Conservation (phyloP, 495 filamentous ascomycete species). For the Tuber calosporum region DNA sequence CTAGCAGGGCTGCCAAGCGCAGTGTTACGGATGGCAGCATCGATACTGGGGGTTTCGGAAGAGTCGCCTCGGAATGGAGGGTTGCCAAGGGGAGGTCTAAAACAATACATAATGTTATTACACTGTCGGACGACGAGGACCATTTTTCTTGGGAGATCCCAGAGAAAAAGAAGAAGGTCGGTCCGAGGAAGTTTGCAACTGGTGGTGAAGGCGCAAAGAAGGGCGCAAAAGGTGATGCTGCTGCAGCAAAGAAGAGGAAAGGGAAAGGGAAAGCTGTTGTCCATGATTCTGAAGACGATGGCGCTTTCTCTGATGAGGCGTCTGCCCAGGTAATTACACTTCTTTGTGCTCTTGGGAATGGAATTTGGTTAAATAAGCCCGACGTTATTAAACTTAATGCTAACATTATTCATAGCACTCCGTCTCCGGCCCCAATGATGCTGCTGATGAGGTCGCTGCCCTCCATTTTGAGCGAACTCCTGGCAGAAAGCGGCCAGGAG, state of each 20-base stretch:
- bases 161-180: background rate
- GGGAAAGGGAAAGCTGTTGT: slow-evolving; percentile 2
- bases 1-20: background rate
- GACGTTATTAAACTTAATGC: background rate
- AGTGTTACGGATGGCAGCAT: slow-evolving; percentile 2
- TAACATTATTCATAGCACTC: background rate
- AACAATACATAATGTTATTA: slow-evolving; percentile 14
- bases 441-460: background rate
- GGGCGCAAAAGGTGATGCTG: slow-evolving; percentile 14
- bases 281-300: background rate
- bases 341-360: background rate
- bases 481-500: background rate
- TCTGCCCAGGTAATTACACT: background rate
- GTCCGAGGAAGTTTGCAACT: slow-evolving; percentile 10
- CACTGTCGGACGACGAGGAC: slow-evolving; percentile 19
- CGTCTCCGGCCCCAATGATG: background rate
- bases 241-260: slow-evolving; percentile 7
- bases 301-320: slow-evolving; percentile 1
- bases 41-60: slow-evolving; percentile 11
- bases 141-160: slow-evolving; percentile 13
- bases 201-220: slow-evolving; percentile 16
- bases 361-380: background rate
- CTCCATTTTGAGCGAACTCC: background rate
- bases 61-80: slow-evolving; percentile 30
- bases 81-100: slow-evolving; percentile 33